Evolutionary conservation across 1,284 basidiomycete species (phyloP), one percentile per base, ranked within the genome.

Genomic region (Malassezia arunalokei): DNA sequence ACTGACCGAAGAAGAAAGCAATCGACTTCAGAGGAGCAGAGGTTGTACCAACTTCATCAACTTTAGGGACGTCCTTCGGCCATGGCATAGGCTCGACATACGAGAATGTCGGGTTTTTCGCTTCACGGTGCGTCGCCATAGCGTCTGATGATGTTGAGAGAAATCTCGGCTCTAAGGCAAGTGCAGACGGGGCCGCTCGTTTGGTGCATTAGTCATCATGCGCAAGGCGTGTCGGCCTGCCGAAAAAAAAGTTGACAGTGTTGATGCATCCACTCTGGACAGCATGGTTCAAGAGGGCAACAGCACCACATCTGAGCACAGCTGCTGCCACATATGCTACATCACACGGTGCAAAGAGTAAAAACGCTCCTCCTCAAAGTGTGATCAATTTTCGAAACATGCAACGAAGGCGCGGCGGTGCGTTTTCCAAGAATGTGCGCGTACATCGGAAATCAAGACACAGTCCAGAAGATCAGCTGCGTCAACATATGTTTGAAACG

Each of bases 11-110:
- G 78, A 96, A 96, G 81, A 96, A 98, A 11, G 87, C 84, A 4
- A 92, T 90, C 63, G 85, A 87, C 79, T 98, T 96, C 66, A 98
- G 78, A 5, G 94, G 94, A 49, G 85, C 94, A 62, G 88, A 94
- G 1, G 89, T 90, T 42, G 79, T 80, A 49, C 92, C 94, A 46
- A 99, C 77, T 77, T 99, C 94, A 59, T 83, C 79, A 28, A 96
- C 88, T 70, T 83, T 83, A 40, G 91, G 90, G 27, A 62, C 57
- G 48, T 57, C 60, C 40, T 63, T 58, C 15, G 70, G 66, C 48
- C 60, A 56, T 7, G 64, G 63, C 47, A 65, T 56, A 39, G 70
- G 67, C 53, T 73, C 70, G 44, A 69, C 62, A 56, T 71, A 73
- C 39, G 67, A 66, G 48, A 61, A 68, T 41, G 60, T 62, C 48